Evolutionary conservation across 2,329 filamentous ascomycete genomes (phyloP).

Genomic region (Ophiostoma sp.): DNA sequence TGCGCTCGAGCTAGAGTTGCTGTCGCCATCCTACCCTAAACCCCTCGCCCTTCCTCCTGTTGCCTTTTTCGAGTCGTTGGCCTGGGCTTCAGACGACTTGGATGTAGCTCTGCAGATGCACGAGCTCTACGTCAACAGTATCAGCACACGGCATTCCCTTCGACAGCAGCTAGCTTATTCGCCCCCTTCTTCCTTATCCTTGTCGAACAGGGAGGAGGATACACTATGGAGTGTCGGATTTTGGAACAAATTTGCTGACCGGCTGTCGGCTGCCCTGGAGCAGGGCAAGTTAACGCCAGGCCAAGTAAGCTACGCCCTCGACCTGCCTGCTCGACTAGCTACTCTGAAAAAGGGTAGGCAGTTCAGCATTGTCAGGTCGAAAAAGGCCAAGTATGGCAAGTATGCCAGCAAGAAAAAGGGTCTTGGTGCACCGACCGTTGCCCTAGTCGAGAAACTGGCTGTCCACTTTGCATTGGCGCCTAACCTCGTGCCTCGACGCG

Average conservation of each 20-base stretch:
- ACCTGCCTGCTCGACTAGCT: constrained; percentile 14
- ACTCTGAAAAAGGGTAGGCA: neutral
- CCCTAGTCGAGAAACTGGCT: constrained; percentile 27
- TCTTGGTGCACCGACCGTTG: constrained; percentile 22
- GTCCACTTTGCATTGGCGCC: constrained; percentile 25
- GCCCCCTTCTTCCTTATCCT: neutral
- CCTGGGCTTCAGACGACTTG: constrained; percentile 27
- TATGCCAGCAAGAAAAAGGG: constrained; percentile 6
- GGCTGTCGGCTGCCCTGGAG: constrained; percentile 18
- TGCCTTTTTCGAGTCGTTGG: constrained; percentile 28
- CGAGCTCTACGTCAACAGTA: constrained; percentile 20
- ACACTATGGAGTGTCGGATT: constrained; percentile 27
- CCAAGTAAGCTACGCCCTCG: constrained; percentile 21
- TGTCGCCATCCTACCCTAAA: neutral
- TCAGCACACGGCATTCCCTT: neutral
- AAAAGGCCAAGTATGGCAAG: neutral
- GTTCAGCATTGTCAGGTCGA: neutral
- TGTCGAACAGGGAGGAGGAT: neutral
- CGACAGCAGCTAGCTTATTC: neutral
- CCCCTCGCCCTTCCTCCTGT: constrained; percentile 22
- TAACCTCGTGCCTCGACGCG: constrained; percentile 27
- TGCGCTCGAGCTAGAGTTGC: neutral
- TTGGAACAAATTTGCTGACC: constrained; percentile 28
- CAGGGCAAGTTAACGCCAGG: constrained; percentile 17
- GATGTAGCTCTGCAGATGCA: constrained; percentile 27